Evolutionary conservation across 2,329 filamentous ascomycete species (phyloP).

Genomic region (Ceratocystiopsis minuta): DNA sequence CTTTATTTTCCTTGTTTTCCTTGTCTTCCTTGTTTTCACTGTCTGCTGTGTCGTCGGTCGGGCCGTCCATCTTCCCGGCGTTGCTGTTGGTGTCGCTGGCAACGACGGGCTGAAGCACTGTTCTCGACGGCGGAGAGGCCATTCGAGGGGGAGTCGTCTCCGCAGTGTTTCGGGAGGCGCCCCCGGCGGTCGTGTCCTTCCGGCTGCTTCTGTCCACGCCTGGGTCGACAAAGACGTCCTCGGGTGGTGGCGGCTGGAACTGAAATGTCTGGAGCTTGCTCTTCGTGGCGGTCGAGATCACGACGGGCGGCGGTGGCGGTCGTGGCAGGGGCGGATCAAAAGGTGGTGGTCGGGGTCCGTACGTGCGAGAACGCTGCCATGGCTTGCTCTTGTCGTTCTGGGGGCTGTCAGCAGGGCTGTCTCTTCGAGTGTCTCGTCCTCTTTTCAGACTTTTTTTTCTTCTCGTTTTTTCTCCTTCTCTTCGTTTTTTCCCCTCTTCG

Average conservation of each 20-base stretch:
- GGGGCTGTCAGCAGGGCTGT: neutral
- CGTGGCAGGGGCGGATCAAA: conserved; percentile 11
- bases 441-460: too few species aligned
- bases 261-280: conserved; percentile 41
- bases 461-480: too few species aligned
- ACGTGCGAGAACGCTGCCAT: conserved; percentile 36
- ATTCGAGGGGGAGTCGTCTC: too few species aligned
- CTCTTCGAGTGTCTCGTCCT: too few species aligned
- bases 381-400: conserved; percentile 20
- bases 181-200: neutral
- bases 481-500: too few species aligned
- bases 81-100: too few species aligned
- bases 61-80: too few species aligned
- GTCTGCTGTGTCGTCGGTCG: neutral
- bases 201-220: neutral
- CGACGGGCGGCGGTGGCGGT: conserved; percentile 21
- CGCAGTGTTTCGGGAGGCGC: neutral
- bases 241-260: conserved; percentile 20
- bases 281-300: conserved; percentile 40
- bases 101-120: too few species aligned
- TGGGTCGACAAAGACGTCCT: too few species aligned
- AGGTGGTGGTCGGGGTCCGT: conserved; percentile 18
- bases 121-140: too few species aligned
- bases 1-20: conserved; percentile 5
- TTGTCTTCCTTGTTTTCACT: neutral